Evolutionary conservation across 202 grass and related monocot species (phyloP).

Genomic region (Cymbopogon flexuosus): DNA sequence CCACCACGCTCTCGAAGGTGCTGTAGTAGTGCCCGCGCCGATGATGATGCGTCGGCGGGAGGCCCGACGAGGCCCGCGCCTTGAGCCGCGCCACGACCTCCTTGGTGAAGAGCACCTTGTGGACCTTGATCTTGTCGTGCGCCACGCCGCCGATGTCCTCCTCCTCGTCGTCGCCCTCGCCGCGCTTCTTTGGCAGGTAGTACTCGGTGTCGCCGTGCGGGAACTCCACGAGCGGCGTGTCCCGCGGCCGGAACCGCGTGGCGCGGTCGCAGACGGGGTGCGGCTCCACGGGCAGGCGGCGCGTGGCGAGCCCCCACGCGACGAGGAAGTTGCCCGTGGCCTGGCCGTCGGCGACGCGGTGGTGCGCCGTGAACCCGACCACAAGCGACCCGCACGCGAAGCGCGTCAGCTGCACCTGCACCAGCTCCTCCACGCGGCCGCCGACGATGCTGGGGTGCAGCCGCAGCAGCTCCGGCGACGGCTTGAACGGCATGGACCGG

Average conservation of each 20-base stretch:
- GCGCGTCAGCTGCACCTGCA: conserved; percentile 55
- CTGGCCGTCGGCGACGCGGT: conserved; percentile 60
- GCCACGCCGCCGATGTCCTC: conserved; percentile 20
- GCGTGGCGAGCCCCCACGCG: conserved; percentile 49
- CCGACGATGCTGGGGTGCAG: conserved; percentile 42
- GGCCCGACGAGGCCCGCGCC: conserved; percentile 21
- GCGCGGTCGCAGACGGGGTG: conserved; percentile 36
- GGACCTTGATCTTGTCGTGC: conserved; percentile 50
- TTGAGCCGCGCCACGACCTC: conserved; percentile 60
- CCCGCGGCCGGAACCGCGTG: conserved; percentile 33
- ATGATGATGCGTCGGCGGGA: background rate
- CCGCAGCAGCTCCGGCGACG: conserved; percentile 35
- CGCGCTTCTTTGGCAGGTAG: background rate
- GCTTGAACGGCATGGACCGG: conserved; percentile 28
- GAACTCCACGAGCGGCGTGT: conserved; percentile 40
- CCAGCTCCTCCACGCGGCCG: conserved; percentile 32
- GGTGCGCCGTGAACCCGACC: conserved; percentile 52
- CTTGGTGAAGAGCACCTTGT: conserved; percentile 54
- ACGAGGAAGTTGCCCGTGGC: conserved; percentile 61
- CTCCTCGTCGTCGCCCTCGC: background rate
- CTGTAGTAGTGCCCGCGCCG: conserved; percentile 49
- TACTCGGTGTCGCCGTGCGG: conserved; percentile 48
- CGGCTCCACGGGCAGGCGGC: conserved; percentile 23
- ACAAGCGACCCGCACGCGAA: conserved; percentile 57
- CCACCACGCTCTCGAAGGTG: conserved; percentile 57